These are phyloP conservation scores for Hymenoscyphus scutula DNA, from an alignment of 2,329 filamentous ascomycete species.

Conservation along the genomic window DNA sequence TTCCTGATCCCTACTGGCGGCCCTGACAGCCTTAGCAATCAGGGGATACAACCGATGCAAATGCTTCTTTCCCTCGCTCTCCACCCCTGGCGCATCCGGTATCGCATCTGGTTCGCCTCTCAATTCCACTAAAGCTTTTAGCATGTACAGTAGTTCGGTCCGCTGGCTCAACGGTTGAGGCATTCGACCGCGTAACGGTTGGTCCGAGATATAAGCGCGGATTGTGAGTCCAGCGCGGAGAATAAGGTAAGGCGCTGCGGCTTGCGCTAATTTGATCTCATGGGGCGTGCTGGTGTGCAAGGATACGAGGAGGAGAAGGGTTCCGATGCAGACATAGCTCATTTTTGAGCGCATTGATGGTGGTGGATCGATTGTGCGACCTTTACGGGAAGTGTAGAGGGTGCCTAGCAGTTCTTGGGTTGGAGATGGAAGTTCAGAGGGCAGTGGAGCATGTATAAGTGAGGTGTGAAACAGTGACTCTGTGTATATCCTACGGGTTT, in stretches of 20 bases:
- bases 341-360: constrained; percentile 68
- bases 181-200: constrained; percentile 83
- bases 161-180: constrained; percentile 82
- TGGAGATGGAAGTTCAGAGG: constrained; percentile 54
- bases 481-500: constrained; percentile 66
- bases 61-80: constrained; percentile 66
- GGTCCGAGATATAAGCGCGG: constrained; percentile 85
- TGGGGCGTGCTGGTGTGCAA: constrained; percentile 42
- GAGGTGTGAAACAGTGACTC: constrained; percentile 78
- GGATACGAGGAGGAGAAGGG: constrained; percentile 69
- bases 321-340: constrained; percentile 76
- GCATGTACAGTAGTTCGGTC: constrained; percentile 71
- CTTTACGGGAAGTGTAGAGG: constrained; percentile 64
- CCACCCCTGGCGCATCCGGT: constrained; percentile 51
- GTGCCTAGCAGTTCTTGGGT: constrained; percentile 54
- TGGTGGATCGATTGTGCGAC: constrained; percentile 67
- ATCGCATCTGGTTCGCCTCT: constrained; percentile 69
- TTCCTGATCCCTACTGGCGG: constrained; percentile 61
- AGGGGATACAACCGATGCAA: constrained; percentile 79
- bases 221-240: constrained; percentile 76
- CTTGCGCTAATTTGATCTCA: constrained; percentile 59
- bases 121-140: constrained; percentile 65
- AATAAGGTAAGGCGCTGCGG: constrained; percentile 77
- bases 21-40: constrained; percentile 60
- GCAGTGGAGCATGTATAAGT: constrained; percentile 68